Conservation (phyloP, 2,329 filamentous ascomycete species). For the Claviceps africana region DNA sequence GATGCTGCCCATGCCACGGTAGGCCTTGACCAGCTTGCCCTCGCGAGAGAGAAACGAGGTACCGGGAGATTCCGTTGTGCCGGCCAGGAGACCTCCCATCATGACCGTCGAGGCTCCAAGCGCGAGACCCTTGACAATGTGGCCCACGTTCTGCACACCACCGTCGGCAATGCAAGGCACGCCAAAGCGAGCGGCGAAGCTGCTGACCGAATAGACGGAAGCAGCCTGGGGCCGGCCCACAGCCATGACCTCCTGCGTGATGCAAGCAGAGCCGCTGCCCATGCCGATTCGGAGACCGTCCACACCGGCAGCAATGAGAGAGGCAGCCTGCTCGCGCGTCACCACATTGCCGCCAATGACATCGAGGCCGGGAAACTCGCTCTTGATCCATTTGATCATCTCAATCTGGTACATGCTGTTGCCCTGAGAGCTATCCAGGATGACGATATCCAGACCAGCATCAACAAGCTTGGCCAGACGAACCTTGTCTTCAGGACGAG, state of each 20-base stretch:
- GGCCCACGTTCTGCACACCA: conserved; percentile 94
- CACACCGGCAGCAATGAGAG: conserved; percentile 81
- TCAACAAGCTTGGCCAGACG: conserved; percentile 81
- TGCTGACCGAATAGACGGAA: conserved; percentile 76
- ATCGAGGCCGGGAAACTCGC: conserved; percentile 70
- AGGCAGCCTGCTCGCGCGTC: conserved; percentile 87
- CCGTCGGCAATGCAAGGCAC: conserved; percentile 97
- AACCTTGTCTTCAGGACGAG: conserved; percentile 79
- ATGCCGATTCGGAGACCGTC: conserved; percentile 97
- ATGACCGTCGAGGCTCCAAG: conserved; percentile 92
- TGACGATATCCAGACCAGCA: conserved; percentile 85
- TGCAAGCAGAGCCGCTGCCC: conserved; percentile 95
- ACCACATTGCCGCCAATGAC: conserved; percentile 98
- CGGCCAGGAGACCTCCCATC: conserved; percentile 97
- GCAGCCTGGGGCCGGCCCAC: conserved; percentile 93
- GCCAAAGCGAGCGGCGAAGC: conserved; percentile 83
- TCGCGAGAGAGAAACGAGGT: conserved; percentile 93
- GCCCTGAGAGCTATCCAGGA: conserved; percentile 92
- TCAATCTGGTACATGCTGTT: conserved; percentile 98
- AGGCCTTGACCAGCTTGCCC: conserved; percentile 96
- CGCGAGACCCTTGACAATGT: conserved; percentile 96
- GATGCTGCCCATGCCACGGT: conserved; percentile 97
- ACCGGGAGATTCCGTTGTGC: conserved; percentile 93
- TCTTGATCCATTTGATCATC: conserved; percentile 95
- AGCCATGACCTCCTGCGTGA: conserved; percentile 99